phyloP scores from a whole-genome alignment of 116 monocot genomes.

The Cymodocea nodosa region DNA sequence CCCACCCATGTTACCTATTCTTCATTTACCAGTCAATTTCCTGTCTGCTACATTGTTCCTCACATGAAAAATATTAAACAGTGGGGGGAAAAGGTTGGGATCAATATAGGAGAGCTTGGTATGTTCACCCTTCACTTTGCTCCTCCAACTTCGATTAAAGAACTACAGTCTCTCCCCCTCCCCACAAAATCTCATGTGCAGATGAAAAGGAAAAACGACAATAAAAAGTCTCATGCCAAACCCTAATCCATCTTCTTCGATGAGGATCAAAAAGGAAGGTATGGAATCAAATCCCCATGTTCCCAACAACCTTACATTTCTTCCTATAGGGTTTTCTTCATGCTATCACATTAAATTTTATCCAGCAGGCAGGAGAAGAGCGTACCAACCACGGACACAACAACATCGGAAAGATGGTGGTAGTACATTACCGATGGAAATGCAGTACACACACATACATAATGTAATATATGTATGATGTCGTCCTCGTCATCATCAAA shows the following conservation, averaged over 20 bases:
- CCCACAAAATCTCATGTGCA: constrained; percentile 10
- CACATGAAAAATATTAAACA: neutral
- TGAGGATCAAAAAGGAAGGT: too few species aligned
- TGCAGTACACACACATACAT: too few species aligned
- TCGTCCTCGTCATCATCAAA: too few species aligned
- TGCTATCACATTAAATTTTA: neutral
- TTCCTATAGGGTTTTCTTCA: neutral
- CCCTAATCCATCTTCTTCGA: too few species aligned
- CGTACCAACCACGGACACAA: too few species aligned
- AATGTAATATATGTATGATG: too few species aligned
- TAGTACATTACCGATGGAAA: too few species aligned
- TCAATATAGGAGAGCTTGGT: neutral
- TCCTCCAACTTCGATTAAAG: neutral
- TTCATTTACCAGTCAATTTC: constrained; percentile 4
- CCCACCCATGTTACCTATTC: neutral
- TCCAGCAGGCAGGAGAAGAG: too few species aligned
- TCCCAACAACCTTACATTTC: constrained; percentile 1
- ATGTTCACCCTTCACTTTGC: constrained; percentile 3
- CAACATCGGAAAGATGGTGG: too few species aligned
- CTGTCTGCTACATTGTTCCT: constrained; percentile 5
- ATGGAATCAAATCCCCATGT: neutral
- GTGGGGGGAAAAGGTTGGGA: neutral
- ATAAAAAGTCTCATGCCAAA: too few species aligned
- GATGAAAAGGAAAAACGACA: neutral
- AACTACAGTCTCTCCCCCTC: neutral